Base-by-base conservation (phyloP, 306 rosid genomes). In the Trifolium dubium region DNA sequence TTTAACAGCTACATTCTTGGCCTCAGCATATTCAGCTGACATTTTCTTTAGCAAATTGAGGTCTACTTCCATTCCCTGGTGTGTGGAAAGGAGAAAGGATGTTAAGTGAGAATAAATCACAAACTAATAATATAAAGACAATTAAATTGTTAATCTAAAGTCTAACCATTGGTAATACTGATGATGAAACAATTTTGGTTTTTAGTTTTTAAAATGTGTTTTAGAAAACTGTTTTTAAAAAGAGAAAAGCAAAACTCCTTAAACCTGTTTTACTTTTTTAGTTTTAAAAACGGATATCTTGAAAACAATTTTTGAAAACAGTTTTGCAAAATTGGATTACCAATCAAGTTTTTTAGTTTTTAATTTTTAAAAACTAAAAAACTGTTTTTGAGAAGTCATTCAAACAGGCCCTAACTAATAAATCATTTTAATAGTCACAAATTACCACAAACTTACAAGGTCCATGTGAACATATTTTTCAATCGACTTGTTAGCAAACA, bases 11-110 rank as follows among this genome's bases (percentile, higher is more conserved):
- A 81, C 40, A 55, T 82, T 83, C 88, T 89, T 91, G 29, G 97
- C 86, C 72, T 80, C 83, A 46, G 85, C 87, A 81, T 91, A 93
- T 63, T 89, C 93, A n/a, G 83, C 73, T 61, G 91, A 89, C 83
- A 79, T 83, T 76, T 85, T 67, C 91, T 88, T 88, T 69, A 93
- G 71, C 66, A 12, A 49, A 60, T 79, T 31, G 60, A 88, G 73
- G 37, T 83, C 90, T 68, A 80, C 71, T 84, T 89, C 97, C 84
- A 40, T 39, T 30, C 90, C 96, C 98, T 89, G 79, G 64, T 37
- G 79, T 19, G 59, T 18, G 53, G 44, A 50, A 56, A 53, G 77
- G 31, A 56, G 64, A 77, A 32, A 35, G 35, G 49, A 76, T 12
- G 44, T 65, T 51, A 77, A 23, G 64, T 30, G 56, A 77, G 64